Conservation (phyloP, 306 rosid species). For the Rosa multiflora region DNA sequence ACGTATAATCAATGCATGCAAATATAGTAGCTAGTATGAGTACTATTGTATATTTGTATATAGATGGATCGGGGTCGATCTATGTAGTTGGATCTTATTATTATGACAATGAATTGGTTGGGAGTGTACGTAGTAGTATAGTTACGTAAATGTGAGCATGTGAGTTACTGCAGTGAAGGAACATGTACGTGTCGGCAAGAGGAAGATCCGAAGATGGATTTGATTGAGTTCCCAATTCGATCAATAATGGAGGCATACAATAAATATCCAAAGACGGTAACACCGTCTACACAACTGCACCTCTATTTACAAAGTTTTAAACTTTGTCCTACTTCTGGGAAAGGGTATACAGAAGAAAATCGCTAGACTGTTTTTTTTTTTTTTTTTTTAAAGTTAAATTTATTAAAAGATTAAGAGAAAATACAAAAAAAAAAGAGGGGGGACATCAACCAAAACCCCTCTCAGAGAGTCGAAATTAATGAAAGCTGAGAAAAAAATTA, state of each 20-base stretch:
- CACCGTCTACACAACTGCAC: not conserved
- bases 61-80: not conserved
- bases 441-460: too few relatives aligned
- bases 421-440: too few relatives aligned
- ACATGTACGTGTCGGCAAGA: constrained; percentile 8
- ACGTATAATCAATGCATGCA: not conserved
- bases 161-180: not conserved
- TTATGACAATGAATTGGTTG: not conserved
- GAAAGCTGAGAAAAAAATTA: too few relatives aligned
- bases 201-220: not conserved
- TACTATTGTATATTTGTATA: not conserved
- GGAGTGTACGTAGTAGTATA: not conserved
- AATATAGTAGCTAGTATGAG: not conserved
- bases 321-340: too few relatives aligned
- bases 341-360: too few relatives aligned
- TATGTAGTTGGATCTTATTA: not conserved
- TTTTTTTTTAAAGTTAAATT: too few relatives aligned
- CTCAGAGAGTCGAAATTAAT: too few relatives aligned
- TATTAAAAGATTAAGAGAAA: too few relatives aligned
- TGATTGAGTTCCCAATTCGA: not conserved
- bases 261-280: not conserved
- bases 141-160: not conserved
- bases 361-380: too few relatives aligned
- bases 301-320: too few relatives aligned
- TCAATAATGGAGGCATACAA: not conserved